Base-by-base conservation (phyloP, 352 stramenopile species). In the Pythium aphanidermatum region DNA sequence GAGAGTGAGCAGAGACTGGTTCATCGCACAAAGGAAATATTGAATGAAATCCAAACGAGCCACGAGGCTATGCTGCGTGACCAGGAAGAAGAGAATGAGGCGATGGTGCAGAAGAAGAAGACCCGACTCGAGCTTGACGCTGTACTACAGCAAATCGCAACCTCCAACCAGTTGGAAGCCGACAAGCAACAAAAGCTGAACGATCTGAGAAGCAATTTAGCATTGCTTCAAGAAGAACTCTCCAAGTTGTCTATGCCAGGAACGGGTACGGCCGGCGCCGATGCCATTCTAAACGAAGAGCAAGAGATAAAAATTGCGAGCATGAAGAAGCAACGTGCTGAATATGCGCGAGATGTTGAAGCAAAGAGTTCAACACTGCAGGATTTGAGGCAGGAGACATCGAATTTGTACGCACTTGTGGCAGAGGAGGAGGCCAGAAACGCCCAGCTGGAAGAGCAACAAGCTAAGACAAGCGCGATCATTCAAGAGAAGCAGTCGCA, bases 121-220 rank as follows among this genome's bases (percentile, higher is more conserved):
- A 57, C 64, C 39, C 80, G 73, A 35, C 27, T 84, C 5, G 75
- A 91, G 46, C 65, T 91, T n/a, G 74, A 91, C 23, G 75, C 70
- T 2, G 63, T 88, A 23, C 36, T 70, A 26, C 70, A 82, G 32
- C 75, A 91, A 39, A 83, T 91, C 44, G 55, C 59, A 1, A 46
- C 65, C 1, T 82, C 74, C 4, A 52, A 68, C 13, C 75, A 88
- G 29, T 51, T 78, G 20, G 79, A 87, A 38, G 44, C 69, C 11
- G 79, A 88, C 47, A 88, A 91, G 39, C 72, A 87, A 46, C 65
- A 83, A 16, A 84, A 86, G 38, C 65, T 87, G 2, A 87, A 87
- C 25, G 63, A 75, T 9, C 50, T 89, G 40, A 58, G 74, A 29
- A 60, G 58, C 26, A 85, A 77, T n/a, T 52, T 91, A 14, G 76